Conservation (phyloP, 2,329 filamentous ascomycete species). For the Epichloe sibirici region DNA sequence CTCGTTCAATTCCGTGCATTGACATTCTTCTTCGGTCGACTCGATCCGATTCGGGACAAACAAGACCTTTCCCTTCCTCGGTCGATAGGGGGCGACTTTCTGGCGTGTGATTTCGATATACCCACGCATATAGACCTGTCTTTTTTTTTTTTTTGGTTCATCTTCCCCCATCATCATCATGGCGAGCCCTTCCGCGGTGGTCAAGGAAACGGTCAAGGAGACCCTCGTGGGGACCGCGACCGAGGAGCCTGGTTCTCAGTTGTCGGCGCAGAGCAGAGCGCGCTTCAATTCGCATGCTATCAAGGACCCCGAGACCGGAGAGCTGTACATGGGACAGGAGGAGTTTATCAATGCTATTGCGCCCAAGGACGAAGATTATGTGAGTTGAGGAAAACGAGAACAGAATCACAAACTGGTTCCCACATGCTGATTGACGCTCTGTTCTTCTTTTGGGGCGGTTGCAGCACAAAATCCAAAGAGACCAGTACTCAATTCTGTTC, state of each 20-base stretch:
- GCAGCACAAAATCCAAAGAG: constrained; percentile 94
- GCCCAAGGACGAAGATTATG: constrained; percentile 78
- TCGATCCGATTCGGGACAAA: background rate
- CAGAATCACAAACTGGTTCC: background rate
- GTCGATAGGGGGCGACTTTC: background rate
- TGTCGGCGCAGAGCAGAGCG: constrained; percentile 63
- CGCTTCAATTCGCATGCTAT: constrained; percentile 66
- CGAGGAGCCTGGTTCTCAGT: constrained; percentile 37
- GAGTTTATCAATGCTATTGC: constrained; percentile 87
- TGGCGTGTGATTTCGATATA: no score
- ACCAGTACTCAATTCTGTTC: constrained; percentile 93
- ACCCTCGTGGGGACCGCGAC: constrained; percentile 49
- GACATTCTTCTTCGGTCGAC: background rate
- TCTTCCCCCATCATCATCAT: constrained; percentile 17
- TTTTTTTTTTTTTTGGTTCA: background rate
- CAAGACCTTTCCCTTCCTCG: background rate
- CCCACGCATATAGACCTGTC: background rate
- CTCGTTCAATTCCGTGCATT: background rate
- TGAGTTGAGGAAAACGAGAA: constrained; percentile 36
- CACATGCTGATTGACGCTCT: background rate
- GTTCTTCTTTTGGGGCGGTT: background rate
- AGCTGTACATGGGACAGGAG: constrained; percentile 69
- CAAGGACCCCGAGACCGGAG: constrained; percentile 63
- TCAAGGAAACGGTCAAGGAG: constrained; percentile 68
- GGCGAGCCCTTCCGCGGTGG: constrained; percentile 29